A percentile compares a stretch with the other conserved stretches of the same genome.
Evolutionary conservation across 164 flowering plant genomes (phyloP).

Genomic region (Platanus orientalis): DNA sequence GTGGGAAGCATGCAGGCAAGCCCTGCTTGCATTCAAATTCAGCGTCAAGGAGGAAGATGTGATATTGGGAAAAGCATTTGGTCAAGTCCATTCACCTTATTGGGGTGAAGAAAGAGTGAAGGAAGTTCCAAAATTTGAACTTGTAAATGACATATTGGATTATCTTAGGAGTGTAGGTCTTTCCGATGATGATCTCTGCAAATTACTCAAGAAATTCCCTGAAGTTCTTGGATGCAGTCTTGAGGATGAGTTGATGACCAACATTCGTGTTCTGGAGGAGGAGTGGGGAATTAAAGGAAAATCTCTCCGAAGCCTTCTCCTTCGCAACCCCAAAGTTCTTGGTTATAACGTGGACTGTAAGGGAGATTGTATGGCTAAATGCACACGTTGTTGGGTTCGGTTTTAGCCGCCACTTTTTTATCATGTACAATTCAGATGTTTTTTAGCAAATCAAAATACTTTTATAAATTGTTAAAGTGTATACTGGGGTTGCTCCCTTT

Average conservation of each 20-base stretch:
- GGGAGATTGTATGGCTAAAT: constrained; percentile 87
- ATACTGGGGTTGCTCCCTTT: not conserved
- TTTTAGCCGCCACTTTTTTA: constrained; percentile 38
- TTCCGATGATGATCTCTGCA: constrained; percentile 66
- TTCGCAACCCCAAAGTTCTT: constrained; percentile 84
- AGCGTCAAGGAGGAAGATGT: constrained; percentile 56
- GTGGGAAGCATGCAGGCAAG: constrained; percentile 70
- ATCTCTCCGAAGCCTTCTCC: constrained; percentile 63
- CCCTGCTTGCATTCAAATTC: constrained; percentile 48
- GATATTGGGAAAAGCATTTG: constrained; percentile 88
- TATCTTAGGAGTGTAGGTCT: constrained; percentile 66
- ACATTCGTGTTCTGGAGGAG: constrained; percentile 53
- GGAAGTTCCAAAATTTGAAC: constrained; percentile 57
- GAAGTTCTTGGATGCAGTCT: constrained; percentile 93
- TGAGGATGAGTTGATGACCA: constrained; percentile 58
- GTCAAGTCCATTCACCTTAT: constrained; percentile 76
- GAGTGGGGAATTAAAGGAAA: constrained; percentile 89
- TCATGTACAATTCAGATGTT: not conserved
- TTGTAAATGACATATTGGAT: constrained; percentile 45
- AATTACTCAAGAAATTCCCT: constrained; percentile 88
- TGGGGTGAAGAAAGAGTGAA: constrained; percentile 88
- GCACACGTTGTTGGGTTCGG: constrained; percentile 96
- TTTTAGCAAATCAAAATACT: not conserved
- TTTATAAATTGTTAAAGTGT: not conserved
- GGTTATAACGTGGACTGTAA: constrained; percentile 92